These are phyloP conservation scores for Fraxinus anomala DNA, from an alignment of 257 asterid species.

Conservation along the genomic window DNA sequence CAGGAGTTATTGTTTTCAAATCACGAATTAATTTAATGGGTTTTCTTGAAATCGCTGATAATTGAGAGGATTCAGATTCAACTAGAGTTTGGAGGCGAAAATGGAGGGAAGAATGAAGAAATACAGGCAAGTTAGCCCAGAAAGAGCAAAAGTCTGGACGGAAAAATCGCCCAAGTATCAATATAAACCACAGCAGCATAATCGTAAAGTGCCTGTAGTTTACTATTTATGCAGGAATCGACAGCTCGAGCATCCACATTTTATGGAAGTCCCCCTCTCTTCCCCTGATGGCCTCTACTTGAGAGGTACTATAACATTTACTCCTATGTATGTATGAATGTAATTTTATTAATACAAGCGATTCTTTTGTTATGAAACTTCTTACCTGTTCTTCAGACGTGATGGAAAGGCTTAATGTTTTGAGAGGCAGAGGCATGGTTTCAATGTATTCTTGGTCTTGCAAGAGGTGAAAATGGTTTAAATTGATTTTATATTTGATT, in stretches of 20 bases:
- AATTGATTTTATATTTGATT: background rate
- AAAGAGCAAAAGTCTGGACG: slow-evolving; percentile 89
- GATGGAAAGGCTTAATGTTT: slow-evolving; percentile 70
- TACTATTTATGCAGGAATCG: slow-evolving; percentile 83
- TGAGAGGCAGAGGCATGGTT: slow-evolving; percentile 97
- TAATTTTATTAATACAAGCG: background rate
- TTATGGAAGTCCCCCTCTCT: slow-evolving; percentile 88
- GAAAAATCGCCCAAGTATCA: slow-evolving; percentile 84
- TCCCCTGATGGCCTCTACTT: slow-evolving; percentile 82
- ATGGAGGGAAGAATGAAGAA: slow-evolving; percentile 73
- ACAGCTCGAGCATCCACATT: slow-evolving; percentile 96
- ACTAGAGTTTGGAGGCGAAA: background rate
- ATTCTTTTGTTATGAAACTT: slow-evolving; percentile 7
- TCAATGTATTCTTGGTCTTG: slow-evolving; percentile 95
- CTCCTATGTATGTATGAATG: background rate
- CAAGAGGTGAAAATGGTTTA: slow-evolving; percentile 69
- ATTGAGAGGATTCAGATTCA: background rate
- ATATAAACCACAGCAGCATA: slow-evolving; percentile 26
- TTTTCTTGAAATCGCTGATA: background rate
- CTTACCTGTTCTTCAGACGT: slow-evolving; percentile 63
- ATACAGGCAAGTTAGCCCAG: slow-evolving; percentile 72
- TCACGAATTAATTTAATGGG: background rate
- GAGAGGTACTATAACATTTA: slow-evolving; percentile 53
- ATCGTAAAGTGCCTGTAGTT: slow-evolving; percentile 66
- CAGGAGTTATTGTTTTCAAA: background rate